Evolutionary conservation across 805 yeast species (phyloP).

Genomic region (Kluyveromyces dobzhanskii): DNA sequence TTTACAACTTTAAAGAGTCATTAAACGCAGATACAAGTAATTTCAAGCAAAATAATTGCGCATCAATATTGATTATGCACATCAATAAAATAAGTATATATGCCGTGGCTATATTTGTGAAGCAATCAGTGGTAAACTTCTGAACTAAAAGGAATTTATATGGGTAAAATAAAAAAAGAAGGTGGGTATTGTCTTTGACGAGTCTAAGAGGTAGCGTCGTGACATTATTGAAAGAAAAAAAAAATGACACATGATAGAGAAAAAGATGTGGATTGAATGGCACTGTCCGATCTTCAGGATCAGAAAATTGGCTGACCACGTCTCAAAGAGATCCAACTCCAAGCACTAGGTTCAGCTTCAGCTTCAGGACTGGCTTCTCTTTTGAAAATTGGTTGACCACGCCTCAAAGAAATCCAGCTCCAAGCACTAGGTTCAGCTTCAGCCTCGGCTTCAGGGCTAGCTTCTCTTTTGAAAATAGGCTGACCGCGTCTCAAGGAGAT

Average conservation of each 20-base stretch:
- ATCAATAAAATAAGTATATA: neutral
- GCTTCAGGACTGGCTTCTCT: constrained; percentile 25
- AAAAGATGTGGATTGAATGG: too few relatives aligned
- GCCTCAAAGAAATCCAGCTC: constrained; percentile 21
- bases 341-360: constrained; percentile 23
- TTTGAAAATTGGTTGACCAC: constrained; percentile 23
- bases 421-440: constrained; percentile 22
- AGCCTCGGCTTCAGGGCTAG: constrained; percentile 19
- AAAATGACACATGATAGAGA: too few relatives aligned
- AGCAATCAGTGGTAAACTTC: too few relatives aligned
- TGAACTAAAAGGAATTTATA: too few relatives aligned
- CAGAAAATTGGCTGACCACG: constrained; percentile 21
- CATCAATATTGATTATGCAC: neutral
- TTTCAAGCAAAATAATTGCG: neutral
- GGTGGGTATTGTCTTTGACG: too few relatives aligned
- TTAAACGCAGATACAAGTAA: too few relatives aligned
- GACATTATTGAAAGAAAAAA: too few relatives aligned
- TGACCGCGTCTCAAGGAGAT: constrained; percentile 18
- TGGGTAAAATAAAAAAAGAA: too few relatives aligned
- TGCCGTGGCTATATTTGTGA: too few relatives aligned
- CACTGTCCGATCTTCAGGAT: too few relatives aligned
- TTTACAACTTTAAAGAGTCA: too few relatives aligned
- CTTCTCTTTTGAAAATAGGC: constrained; percentile 27
- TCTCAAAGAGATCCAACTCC: constrained; percentile 18
- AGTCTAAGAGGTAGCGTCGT: too few relatives aligned